These are phyloP conservation scores for Chlorella sorokiniana DNA, from an alignment of 139 green algal species.

Conservation along the genomic window DNA sequence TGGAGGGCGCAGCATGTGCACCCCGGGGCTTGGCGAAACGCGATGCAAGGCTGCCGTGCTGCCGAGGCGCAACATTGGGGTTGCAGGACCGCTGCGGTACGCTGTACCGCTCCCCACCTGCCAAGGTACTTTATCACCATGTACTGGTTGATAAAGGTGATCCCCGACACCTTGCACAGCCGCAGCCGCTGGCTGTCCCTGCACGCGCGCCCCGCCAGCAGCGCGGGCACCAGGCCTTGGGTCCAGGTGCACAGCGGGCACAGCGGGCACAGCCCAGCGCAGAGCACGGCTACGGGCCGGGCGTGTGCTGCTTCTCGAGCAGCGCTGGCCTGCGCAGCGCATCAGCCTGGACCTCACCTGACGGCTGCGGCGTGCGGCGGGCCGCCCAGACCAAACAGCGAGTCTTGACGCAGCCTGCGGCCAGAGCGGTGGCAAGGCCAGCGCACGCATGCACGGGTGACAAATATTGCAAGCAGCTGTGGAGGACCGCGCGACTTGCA, in stretches of 20 bases:
- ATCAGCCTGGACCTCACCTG: neutral
- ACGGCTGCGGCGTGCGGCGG: neutral
- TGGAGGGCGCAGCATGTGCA: too few species aligned
- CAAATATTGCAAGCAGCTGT: neutral
- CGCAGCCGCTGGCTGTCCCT: slow-evolving; percentile 46
- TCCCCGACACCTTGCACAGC: slow-evolving; percentile 73
- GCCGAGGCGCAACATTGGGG: too few species aligned
- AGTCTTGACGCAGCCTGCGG: slow-evolving; percentile 29
- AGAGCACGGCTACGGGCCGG: neutral
- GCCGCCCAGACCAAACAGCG: slow-evolving; percentile 14
- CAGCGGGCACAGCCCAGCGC: neutral
- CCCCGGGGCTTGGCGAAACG: too few species aligned
- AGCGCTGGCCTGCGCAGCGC: neutral
- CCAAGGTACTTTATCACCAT: slow-evolving; percentile 85
- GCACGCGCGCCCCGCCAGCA: too few species aligned
- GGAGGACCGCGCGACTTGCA: too few species aligned
- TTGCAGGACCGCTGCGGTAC: too few species aligned
- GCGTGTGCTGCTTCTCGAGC: too few species aligned
- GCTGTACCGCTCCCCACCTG: neutral
- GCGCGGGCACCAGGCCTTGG: neutral
- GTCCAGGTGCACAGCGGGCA: neutral
- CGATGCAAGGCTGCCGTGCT: too few species aligned
- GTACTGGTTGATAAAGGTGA: slow-evolving; percentile 88
- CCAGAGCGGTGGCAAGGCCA: neutral
- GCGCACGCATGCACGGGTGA: neutral